Conservation (phyloP, 2,329 filamentous ascomycete species). For the Botrytis cinerea region DNA sequence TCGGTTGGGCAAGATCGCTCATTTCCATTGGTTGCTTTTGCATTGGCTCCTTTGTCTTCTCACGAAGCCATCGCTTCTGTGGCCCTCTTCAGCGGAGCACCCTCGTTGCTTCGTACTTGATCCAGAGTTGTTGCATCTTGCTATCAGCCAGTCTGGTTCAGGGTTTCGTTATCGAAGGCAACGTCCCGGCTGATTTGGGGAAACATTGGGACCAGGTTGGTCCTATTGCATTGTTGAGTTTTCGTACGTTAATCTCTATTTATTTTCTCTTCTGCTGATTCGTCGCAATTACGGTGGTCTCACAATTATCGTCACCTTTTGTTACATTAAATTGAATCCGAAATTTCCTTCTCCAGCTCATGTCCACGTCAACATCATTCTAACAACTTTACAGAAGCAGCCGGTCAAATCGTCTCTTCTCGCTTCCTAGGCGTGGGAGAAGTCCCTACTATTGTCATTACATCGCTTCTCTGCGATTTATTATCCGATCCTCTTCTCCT, state of each 20-base stretch:
- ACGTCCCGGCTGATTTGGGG: constrained; percentile 9
- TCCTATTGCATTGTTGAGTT: constrained; percentile 69
- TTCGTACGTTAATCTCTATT: constrained; percentile 41
- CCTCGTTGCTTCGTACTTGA: constrained; percentile 57
- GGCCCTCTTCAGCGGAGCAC: constrained; percentile 59
- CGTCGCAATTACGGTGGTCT: neutral
- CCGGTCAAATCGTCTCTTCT: constrained; percentile 73
- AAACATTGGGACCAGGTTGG: constrained; percentile 59
- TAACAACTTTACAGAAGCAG: constrained; percentile 53
- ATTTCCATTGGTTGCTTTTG: constrained; percentile 71
- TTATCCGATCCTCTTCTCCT: constrained; percentile 63
- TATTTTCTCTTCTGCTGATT: neutral
- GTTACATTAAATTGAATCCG: too few relatives aligned
- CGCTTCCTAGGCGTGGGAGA: constrained; percentile 66
- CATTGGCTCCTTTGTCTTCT: constrained; percentile 70
- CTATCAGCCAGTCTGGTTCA: constrained; percentile 51
- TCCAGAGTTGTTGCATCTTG: constrained; percentile 54
- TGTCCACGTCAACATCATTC: neutral
- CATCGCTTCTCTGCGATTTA: constrained; percentile 76
- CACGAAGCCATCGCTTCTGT: constrained; percentile 63
- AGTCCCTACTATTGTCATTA: constrained; percentile 74
- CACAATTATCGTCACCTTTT: neutral
- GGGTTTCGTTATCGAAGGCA: constrained; percentile 12
- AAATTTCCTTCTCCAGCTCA: neutral
- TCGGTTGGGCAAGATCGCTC: constrained; percentile 69